Percentiles rank a stretch among this genome's conserved stretches.
These are phyloP conservation scores for Trichothecium roseum DNA, from an alignment of 2,329 filamentous ascomycete species.

Conservation along the genomic window DNA sequence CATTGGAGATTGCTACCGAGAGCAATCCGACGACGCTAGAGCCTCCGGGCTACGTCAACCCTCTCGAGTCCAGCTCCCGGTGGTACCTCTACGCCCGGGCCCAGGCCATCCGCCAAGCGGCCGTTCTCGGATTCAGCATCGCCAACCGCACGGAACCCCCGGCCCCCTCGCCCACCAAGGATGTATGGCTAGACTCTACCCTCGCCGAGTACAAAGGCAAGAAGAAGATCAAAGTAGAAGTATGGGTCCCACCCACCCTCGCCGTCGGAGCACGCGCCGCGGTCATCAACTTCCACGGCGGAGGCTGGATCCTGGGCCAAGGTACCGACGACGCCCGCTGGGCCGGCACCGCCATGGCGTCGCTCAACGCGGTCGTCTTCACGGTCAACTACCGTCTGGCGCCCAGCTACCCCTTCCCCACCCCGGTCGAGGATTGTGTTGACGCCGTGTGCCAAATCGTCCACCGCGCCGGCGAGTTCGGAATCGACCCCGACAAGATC, in stretches of 20 bases:
- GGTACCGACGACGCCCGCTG: slow-evolving; percentile 55
- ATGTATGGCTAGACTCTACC: slow-evolving; percentile 32
- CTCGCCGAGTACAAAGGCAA: slow-evolving; percentile 23
- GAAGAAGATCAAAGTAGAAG: slow-evolving; percentile 34
- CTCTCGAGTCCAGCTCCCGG: slow-evolving; percentile 30
- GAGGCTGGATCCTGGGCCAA: slow-evolving; percentile 54
- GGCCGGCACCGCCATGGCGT: slow-evolving; percentile 40
- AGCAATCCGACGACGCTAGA: slow-evolving; percentile 19
- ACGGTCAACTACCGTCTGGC: slow-evolving; percentile 60
- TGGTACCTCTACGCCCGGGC: slow-evolving; percentile 32
- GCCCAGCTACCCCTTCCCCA: slow-evolving; percentile 53
- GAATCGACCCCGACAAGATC: slow-evolving; percentile 44
- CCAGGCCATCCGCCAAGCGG: slow-evolving; percentile 31
- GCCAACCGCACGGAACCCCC: slow-evolving; percentile 29
- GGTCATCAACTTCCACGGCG: slow-evolving; percentile 58
- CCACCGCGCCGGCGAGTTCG: slow-evolving; percentile 42
- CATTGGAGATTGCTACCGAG: slow-evolving; percentile 15
- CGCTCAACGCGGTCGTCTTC: slow-evolving; percentile 47
- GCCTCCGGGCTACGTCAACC: slow-evolving; percentile 29
- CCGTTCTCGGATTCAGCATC: slow-evolving; percentile 31
- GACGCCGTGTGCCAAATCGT: slow-evolving; percentile 54
- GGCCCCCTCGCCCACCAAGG: slow-evolving; percentile 24
- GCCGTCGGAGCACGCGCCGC: slow-evolving; percentile 33
- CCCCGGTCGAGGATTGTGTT: slow-evolving; percentile 53
- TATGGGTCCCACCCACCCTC: slow-evolving; percentile 28